Percentiles rank a stretch among this genome's conserved stretches.
Evolutionary conservation across 1,284 basidiomycete species (phyloP).

Genomic region (Trichosporon asahii): DNA sequence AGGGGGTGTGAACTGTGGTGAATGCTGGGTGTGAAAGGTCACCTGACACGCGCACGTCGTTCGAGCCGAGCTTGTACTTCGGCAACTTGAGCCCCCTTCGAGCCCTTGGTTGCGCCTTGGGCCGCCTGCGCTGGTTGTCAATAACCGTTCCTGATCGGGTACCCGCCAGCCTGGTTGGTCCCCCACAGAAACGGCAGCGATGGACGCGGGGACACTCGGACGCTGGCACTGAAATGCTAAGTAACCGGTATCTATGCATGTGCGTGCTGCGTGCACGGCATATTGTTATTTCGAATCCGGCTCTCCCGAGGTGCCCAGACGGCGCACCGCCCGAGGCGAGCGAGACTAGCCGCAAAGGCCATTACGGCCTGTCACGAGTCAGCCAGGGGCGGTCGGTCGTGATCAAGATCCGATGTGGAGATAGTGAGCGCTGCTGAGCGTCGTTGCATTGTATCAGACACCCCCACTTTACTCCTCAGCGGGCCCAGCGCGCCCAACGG

Average conservation of each 20-base stretch:
- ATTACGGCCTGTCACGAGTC: neutral
- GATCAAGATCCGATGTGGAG: constrained; percentile 8
- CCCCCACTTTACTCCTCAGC: neutral
- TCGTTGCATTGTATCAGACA: neutral
- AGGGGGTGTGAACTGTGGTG: neutral
- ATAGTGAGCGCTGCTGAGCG: neutral
- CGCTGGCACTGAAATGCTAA: neutral
- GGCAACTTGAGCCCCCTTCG: neutral
- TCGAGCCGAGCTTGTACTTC: constrained; percentile 6
- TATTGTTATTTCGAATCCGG: neutral
- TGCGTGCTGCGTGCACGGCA: constrained; percentile 8
- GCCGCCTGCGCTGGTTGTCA: neutral
- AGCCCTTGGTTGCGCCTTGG: neutral
- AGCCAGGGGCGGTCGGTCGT: neutral
- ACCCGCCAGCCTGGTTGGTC: neutral
- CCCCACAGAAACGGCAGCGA: neutral
- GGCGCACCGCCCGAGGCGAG: neutral
- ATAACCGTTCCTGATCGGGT: neutral
- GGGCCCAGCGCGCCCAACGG: no score
- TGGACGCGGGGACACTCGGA: neutral
- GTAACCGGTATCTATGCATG: constrained; percentile 9
- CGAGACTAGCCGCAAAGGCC: neutral
- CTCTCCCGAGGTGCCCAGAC: neutral
- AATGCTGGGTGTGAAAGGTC: constrained; percentile 1
- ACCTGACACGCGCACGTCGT: neutral